Conservation (phyloP, 495 filamentous ascomycete species). For the Baudoinia panamericana region DNA sequence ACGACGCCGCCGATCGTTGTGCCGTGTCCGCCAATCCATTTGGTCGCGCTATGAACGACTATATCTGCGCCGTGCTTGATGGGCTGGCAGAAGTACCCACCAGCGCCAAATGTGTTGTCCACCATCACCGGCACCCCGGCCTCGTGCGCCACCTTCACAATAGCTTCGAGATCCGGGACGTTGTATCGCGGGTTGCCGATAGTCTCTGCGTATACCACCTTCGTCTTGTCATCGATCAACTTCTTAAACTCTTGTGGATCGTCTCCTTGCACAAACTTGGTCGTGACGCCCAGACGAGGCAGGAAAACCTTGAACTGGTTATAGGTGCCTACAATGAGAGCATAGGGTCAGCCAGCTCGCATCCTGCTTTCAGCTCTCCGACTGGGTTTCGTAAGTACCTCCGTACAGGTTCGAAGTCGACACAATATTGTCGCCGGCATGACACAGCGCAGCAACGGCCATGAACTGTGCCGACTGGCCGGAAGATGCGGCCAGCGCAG, state of each 20-base stretch:
- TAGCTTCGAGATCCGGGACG: slow-evolving; percentile 39
- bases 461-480: slow-evolving; percentile 95
- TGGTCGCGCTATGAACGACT: slow-evolving; percentile 88
- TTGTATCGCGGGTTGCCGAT: slow-evolving; percentile 97
- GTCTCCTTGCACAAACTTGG: slow-evolving; percentile 83
- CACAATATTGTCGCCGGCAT: slow-evolving; percentile 87
- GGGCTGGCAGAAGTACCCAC: slow-evolving; percentile 79
- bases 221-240: slow-evolving; percentile 88
- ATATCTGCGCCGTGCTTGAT: slow-evolving; percentile 88
- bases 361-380: no score
- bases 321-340: no score
- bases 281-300: slow-evolving; percentile 71
- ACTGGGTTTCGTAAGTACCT: no score
- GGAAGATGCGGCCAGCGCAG: slow-evolving; percentile 77
- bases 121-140: slow-evolving; percentile 55
- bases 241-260: slow-evolving; percentile 67
- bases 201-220: slow-evolving; percentile 88
- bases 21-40: slow-evolving; percentile 97
- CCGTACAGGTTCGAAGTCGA: slow-evolving; percentile 89
- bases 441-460: slow-evolving; percentile 70
- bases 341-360: no score
- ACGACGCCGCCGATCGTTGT: slow-evolving; percentile 89
- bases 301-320: slow-evolving; percentile 95
- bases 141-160: slow-evolving; percentile 29
- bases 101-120: slow-evolving; percentile 96